Percentiles rank a stretch among this genome's conserved stretches.
Conservation (phyloP, 768 basidiomycete species). For the Lentinula detonsa region DNA sequence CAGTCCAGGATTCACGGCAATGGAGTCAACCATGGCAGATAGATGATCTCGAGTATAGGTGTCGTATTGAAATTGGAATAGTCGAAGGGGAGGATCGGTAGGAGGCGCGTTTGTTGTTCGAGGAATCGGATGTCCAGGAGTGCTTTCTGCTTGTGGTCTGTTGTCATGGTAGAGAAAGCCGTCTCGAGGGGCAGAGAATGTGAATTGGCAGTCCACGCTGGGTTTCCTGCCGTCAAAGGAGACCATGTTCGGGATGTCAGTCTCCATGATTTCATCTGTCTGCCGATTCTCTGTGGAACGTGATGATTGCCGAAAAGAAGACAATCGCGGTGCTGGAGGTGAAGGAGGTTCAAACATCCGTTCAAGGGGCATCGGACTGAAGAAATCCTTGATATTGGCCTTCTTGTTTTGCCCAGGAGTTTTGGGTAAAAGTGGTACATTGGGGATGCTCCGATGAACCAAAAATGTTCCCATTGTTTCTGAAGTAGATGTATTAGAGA, state of each 20-base stretch:
- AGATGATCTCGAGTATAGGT: constrained; percentile 94
- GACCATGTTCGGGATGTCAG: constrained; percentile 43
- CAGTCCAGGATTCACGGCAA: constrained; percentile 75
- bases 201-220: constrained; percentile 58
- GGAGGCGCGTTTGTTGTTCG: constrained; percentile 23
- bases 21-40: constrained; percentile 90
- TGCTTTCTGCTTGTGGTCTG: constrained; percentile 56
- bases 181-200: constrained; percentile 59
- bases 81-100: constrained; percentile 71
- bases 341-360: constrained; percentile 94
- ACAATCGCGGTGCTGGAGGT: constrained; percentile 39
- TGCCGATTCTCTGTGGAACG: constrained; percentile 2
- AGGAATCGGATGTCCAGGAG: constrained; percentile 36
- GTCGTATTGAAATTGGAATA: constrained; percentile 95
- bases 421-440: constrained; percentile 51
- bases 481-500: constrained; percentile 19
- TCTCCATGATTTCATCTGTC: constrained; percentile 40
- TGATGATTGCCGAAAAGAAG: constrained; percentile 14
- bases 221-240: constrained; percentile 40
- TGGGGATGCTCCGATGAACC: constrained; percentile 61
- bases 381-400: constrained; percentile 70
- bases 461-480: constrained; percentile 63
- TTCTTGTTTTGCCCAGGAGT: constrained; percentile 51
- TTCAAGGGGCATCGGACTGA: constrained; percentile 83
- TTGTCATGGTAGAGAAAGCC: constrained; percentile 21